Percentiles rank a stretch among this genome's conserved stretches.
Evolutionary conservation across 352 stramenopile species (phyloP).

Genomic region (Hyaloperonospora brassicae): DNA sequence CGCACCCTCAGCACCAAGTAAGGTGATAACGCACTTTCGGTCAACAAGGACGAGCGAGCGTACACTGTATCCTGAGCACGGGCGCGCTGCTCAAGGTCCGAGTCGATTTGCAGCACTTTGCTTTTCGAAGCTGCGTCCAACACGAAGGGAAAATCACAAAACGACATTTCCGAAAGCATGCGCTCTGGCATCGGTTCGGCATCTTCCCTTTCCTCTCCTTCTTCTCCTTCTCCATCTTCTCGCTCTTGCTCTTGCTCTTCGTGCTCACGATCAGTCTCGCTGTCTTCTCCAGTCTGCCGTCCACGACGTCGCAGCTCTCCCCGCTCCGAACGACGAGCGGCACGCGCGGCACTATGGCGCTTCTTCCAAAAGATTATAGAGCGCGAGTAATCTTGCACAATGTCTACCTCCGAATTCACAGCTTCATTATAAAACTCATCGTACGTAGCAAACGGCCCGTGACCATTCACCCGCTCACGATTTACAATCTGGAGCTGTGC

Average conservation of each 20-base stretch:
- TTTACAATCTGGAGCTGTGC: slow-evolving; percentile 68
- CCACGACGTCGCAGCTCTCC: slow-evolving; percentile 16
- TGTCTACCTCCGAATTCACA: slow-evolving; percentile 74
- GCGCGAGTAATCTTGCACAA: slow-evolving; percentile 66
- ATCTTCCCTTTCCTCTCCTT: slow-evolving; percentile 10
- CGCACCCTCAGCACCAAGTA: slow-evolving; percentile 62
- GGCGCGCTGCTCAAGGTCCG: slow-evolving; percentile 58
- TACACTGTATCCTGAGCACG: slow-evolving; percentile 50
- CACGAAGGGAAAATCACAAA: slow-evolving; percentile 77
- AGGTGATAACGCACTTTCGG: slow-evolving; percentile 29
- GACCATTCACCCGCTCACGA: slow-evolving; percentile 15
- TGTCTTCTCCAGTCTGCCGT: slow-evolving; percentile 11
- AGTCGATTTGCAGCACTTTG: slow-evolving; percentile 68
- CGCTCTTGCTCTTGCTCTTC: slow-evolving; percentile 15
- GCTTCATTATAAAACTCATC: slow-evolving; percentile 80
- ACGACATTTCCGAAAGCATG: slow-evolving; percentile 70
- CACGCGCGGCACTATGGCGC: slow-evolving; percentile 19
- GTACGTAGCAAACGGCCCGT: slow-evolving; percentile 46
- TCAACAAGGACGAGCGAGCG: slow-evolving; percentile 26
- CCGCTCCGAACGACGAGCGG: slow-evolving; percentile 13
- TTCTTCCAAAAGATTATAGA: slow-evolving; percentile 74
- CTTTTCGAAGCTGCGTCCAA: slow-evolving; percentile 74
- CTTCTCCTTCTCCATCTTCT: slow-evolving; percentile 13
- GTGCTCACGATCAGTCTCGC: slow-evolving; percentile 13
- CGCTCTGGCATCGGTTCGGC: slow-evolving; percentile 30